Base-by-base conservation (phyloP, 805 yeast species). In the Ogataea paradorogensis region DNA sequence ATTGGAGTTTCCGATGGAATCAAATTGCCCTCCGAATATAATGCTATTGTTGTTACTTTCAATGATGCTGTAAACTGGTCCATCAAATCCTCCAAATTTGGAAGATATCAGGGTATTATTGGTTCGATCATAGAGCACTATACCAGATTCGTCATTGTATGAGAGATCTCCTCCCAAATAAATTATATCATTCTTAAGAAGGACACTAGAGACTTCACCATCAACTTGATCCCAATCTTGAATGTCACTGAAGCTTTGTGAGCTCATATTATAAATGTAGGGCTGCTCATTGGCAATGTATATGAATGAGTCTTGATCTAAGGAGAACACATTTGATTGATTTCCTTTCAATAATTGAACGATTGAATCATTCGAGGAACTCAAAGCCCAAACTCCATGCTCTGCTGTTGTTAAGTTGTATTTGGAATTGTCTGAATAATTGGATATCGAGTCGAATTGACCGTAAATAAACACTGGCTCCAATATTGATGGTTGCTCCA, bases 151-250 rank as follows among this genome's bases (percentile, higher is more conserved):
- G 32, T 65, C 59, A 40, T 59, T 46, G 56, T 69, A 80, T 5
- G 69, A 58, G 49, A 91, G 76, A 43, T 76, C 71, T 15, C 99
- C 99, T 8, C 97, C 99, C 34, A 86, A 73, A 54, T 85, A 88
- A 0, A 87, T 71, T 15, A 76, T 40, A 15, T 73, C 62, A 24
- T 63, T 58, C 31, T 67, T 81, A 39, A 78, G 74, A 28, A 66
- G 64, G 0, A 76, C 70, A 0, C 80, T 52, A 3, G 59, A 50
- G 2, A 82, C 69, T 1, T 56, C 41, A 5, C 79, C 81, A 3
- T 55, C 32, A 1, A 59, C 63, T 5, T 48, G 23, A 4, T 45
- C 27, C 68, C 68, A 63, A 15, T 43, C 44, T 7, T 24, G 24
- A 2, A 61, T 15, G 2, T 23, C 16, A 2, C 30, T 15, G 1